Evolutionary conservation across 1,284 basidiomycete genomes (phyloP).

Genomic region (Boletellus deceptivus): DNA sequence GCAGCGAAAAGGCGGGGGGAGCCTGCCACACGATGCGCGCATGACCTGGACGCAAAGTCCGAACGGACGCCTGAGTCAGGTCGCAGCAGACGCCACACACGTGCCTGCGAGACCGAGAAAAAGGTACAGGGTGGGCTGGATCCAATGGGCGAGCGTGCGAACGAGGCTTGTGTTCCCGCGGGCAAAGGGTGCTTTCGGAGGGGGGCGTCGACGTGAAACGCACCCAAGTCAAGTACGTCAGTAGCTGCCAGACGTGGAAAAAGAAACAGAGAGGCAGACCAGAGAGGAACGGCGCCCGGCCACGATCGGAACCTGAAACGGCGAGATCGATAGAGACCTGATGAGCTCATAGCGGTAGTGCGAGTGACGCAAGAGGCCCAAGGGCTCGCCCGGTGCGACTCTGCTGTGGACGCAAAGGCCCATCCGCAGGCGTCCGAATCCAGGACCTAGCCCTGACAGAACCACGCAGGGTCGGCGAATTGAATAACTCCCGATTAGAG

Average conservation of each 20-base stretch:
- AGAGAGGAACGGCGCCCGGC: neutral
- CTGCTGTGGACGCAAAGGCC: neutral
- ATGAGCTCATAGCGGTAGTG: conserved; percentile 9
- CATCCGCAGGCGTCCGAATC: neutral
- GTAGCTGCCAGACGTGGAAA: conserved; percentile 9
- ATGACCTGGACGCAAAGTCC: no score
- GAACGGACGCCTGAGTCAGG: no score
- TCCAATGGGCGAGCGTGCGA: neutral
- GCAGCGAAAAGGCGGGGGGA: conserved; percentile 3
- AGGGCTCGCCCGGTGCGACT: no score
- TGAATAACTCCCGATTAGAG: conserved; percentile 18
- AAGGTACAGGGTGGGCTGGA: conserved; percentile 1
- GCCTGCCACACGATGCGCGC: conserved; percentile 13
- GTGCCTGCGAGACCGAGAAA: neutral
- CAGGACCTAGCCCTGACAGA: conserved; percentile 6
- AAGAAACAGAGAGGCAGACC: neutral
- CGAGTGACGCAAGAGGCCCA: no score
- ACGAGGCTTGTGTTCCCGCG: conserved; percentile 8
- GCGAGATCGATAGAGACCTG: conserved; percentile 4
- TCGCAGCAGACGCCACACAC: neutral
- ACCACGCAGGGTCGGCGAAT: conserved; percentile 19
- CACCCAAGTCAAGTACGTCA: conserved; percentile 23
- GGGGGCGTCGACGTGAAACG: conserved; percentile 29
- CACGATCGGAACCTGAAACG: conserved; percentile 17
- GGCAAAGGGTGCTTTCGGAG: conserved; percentile 26